Conservation (phyloP, 176 grass and related monocot species). For the Oryza coarctata region DNA sequence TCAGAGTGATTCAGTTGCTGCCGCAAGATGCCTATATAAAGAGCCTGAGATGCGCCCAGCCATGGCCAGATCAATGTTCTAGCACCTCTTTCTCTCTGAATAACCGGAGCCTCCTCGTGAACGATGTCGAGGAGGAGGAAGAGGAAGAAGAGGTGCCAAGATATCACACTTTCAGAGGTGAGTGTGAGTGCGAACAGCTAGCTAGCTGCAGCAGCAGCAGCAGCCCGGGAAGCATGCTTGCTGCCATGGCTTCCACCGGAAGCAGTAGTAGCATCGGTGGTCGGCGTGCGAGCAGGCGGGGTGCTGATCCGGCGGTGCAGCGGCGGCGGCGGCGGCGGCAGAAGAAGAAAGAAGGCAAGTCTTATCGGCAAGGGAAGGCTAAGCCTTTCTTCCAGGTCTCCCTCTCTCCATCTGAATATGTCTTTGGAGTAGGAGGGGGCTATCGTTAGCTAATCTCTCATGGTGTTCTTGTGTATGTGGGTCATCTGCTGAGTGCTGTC, state of each 20-base stretch:
- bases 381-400: slow-evolving; percentile 82
- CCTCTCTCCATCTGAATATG: slow-evolving; percentile 57
- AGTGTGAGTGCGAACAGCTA: neutral
- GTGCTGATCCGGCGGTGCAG: slow-evolving; percentile 29
- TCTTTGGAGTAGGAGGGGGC: slow-evolving; percentile 35
- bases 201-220: neutral
- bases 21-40: slow-evolving; percentile 41
- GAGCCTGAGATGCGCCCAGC: neutral
- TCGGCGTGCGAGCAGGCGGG: slow-evolving; percentile 14
- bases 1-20: slow-evolving; percentile 4
- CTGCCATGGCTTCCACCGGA: slow-evolving; percentile 26
- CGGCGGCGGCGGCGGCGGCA: too few relatives aligned
- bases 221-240: slow-evolving; percentile 35
- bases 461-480: neutral
- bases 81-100: neutral
- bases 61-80: slow-evolving; percentile 28
- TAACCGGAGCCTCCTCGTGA: neutral
- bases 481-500: neutral
- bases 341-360: slow-evolving; percentile 64
- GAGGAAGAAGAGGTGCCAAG: slow-evolving; percentile 45
- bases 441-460: neutral
- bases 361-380: slow-evolving; percentile 74
- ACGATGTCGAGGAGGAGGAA: slow-evolving; percentile 44
- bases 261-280: neutral
- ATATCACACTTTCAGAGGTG: neutral